Percentiles rank a stretch among this genome's conserved stretches.
These are phyloP conservation scores for Xylariaceae sp. DNA, from an alignment of 2,329 filamentous ascomycete genomes.

Conservation along the genomic window DNA sequence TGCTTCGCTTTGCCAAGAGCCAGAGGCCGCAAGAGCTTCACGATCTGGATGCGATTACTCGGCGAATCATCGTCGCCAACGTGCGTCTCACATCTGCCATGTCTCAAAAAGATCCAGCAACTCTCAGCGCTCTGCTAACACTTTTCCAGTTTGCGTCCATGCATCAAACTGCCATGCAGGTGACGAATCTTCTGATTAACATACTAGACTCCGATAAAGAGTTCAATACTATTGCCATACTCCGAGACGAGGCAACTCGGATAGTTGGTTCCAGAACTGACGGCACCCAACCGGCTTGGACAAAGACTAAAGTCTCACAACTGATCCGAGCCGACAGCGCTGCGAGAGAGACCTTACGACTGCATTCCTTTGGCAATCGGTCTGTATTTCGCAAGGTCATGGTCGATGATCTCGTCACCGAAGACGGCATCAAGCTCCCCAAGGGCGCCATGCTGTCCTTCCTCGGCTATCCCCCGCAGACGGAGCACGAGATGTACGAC, in stretches of 20 bases:
- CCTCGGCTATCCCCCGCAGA: constrained; percentile 23
- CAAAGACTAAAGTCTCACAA: constrained; percentile 21
- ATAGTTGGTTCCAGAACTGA: neutral
- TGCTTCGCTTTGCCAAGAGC: constrained; percentile 32
- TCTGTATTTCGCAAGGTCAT: constrained; percentile 25
- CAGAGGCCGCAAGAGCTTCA: constrained; percentile 31
- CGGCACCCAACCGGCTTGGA: neutral
- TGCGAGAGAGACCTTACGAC: constrained; percentile 36
- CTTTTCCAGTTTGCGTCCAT: constrained; percentile 24
- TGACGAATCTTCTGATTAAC: constrained; percentile 36
- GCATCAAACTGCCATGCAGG: constrained; percentile 32
- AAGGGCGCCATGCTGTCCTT: constrained; percentile 28
- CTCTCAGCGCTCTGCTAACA: neutral
- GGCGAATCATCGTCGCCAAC: constrained; percentile 26
- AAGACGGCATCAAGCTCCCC: constrained; percentile 26
- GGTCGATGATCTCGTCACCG: constrained; percentile 23
- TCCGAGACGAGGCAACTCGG: constrained; percentile 31
- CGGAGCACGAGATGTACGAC: constrained; percentile 25
- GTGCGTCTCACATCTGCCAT: neutral
- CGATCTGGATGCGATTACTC: constrained; percentile 19
- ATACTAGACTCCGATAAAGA: constrained; percentile 33
- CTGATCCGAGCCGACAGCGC: constrained; percentile 37
- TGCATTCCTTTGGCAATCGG: constrained; percentile 28
- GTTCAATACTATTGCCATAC: constrained; percentile 28
- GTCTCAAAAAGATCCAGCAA: neutral